Percentiles rank a stretch among this genome's conserved stretches.
These are phyloP conservation scores for Fusarium drepaniforme DNA, from an alignment of 2,329 filamentous ascomycete species.

Conservation along the genomic window DNA sequence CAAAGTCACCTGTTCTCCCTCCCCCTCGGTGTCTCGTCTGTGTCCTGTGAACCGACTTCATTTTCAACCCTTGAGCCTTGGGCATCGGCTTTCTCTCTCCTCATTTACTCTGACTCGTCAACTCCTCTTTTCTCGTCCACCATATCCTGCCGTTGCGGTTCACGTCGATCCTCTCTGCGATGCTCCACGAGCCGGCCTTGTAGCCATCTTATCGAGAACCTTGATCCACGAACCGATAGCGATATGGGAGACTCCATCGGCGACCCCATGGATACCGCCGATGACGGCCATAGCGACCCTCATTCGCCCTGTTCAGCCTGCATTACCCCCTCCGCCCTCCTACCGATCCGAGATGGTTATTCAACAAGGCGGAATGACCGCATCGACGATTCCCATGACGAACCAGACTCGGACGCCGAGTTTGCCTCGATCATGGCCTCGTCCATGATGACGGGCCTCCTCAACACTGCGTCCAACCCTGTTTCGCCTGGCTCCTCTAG, in stretches of 20 bases:
- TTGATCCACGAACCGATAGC: slow-evolving; percentile 36
- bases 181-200: slow-evolving; percentile 38
- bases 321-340: slow-evolving; percentile 34
- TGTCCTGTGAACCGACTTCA: slow-evolving; percentile 27
- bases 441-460: slow-evolving; percentile 51
- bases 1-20: slow-evolving; percentile 43
- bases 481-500: slow-evolving; percentile 67
- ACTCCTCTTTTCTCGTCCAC: background rate
- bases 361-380: slow-evolving; percentile 31
- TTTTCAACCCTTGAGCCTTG: slow-evolving; percentile 16
- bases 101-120: slow-evolving; percentile 5
- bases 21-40: slow-evolving; percentile 33
- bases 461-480: slow-evolving; percentile 63
- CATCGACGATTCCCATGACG: slow-evolving; percentile 27
- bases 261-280: slow-evolving; percentile 43
- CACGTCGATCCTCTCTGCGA: slow-evolving; percentile 32
- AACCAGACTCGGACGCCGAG: slow-evolving; percentile 46
- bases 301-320: slow-evolving; percentile 35
- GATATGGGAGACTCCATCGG: slow-evolving; percentile 41
- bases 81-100: slow-evolving; percentile 23
- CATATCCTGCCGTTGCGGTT: background rate
- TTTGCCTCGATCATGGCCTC: slow-evolving; percentile 53
- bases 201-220: slow-evolving; percentile 40
- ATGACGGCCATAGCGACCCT: slow-evolving; percentile 34
- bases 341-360: slow-evolving; percentile 41